Evolutionary conservation across 2,329 filamentous ascomycete species (phyloP).

Genomic region (Colletotrichum godetiae): DNA sequence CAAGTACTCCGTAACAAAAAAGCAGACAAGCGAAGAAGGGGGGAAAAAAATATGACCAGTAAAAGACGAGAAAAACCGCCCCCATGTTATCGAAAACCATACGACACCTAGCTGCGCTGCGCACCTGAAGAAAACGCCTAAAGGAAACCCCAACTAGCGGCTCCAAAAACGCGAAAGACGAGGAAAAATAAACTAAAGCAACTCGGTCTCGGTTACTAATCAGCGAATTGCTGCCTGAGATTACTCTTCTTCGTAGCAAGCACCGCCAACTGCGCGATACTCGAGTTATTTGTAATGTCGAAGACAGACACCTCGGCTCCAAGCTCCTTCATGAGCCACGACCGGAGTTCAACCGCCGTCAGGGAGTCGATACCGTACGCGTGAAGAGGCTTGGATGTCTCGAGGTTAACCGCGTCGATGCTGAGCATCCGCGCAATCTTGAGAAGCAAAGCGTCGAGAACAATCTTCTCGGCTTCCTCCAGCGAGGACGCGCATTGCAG

Average conservation of each 20-base stretch:
- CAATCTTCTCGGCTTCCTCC: slow-evolving; percentile 38
- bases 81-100: background rate
- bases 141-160: background rate
- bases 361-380: slow-evolving; percentile 43
- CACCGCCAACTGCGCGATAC: slow-evolving; percentile 38
- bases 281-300: slow-evolving; percentile 53
- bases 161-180: background rate
- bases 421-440: slow-evolving; percentile 40
- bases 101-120: no score
- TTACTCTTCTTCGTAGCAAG: slow-evolving; percentile 40
- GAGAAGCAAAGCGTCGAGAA: slow-evolving; percentile 39
- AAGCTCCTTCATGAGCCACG: slow-evolving; percentile 60
- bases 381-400: slow-evolving; percentile 35
- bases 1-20: no score
- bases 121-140: background rate
- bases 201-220: background rate
- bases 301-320: slow-evolving; percentile 56
- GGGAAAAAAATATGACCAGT: background rate
- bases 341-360: slow-evolving; percentile 49
- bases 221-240: slow-evolving; percentile 30
- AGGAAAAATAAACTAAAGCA: background rate
- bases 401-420: slow-evolving; percentile 37
- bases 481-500: slow-evolving; percentile 38
- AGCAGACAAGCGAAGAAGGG: no score
- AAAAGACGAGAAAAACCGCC: background rate